phyloP scores from a whole-genome alignment of 2,329 filamentous ascomycete species.

The Curvularia verruculosa region DNA sequence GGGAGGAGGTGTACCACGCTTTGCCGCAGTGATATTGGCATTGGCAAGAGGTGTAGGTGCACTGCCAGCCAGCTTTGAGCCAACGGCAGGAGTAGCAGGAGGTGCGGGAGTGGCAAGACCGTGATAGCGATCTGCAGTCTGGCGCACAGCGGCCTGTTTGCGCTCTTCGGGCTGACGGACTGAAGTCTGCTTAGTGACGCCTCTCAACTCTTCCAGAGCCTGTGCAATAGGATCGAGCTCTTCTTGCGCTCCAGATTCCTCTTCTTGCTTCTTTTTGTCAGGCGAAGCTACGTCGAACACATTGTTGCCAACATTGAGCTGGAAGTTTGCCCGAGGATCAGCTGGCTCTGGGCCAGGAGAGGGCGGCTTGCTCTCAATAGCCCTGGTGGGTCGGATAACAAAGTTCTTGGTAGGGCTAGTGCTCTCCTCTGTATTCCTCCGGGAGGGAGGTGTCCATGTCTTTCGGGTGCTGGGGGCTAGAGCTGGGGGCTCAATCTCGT shows the following conservation, averaged over 20 bases:
- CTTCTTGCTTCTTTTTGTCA: constrained; percentile 60
- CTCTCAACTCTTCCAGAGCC: constrained; percentile 91
- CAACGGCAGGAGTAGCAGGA: constrained; percentile 47
- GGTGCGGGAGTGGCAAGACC: constrained; percentile 83
- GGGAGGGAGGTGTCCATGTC: constrained; percentile 58
- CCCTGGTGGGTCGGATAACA: constrained; percentile 34
- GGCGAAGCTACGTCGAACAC: constrained; percentile 90
- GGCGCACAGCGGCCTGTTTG: constrained; percentile 80
- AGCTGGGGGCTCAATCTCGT: constrained; percentile 68
- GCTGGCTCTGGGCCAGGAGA: constrained; percentile 72
- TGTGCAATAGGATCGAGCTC: constrained; percentile 87
- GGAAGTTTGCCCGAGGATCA: constrained; percentile 89
- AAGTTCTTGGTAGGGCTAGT: constrained; percentile 49
- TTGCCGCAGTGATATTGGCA: constrained; percentile 59
- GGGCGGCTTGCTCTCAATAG: constrained; percentile 39
- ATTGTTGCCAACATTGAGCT: constrained; percentile 93
- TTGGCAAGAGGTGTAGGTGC: constrained; percentile 54
- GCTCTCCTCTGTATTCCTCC: constrained; percentile 48
- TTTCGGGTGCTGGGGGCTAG: constrained; percentile 54
- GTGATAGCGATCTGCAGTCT: constrained; percentile 94
- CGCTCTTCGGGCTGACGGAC: constrained; percentile 75
- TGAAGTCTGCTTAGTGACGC: constrained; percentile 79
- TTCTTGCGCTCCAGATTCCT: constrained; percentile 57
- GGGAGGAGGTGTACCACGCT: constrained; percentile 81
- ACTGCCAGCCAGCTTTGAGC: constrained; percentile 49